Base-by-base conservation (phyloP, 192 early-diverging fungal genomes). In the Mortierella claussenii region DNA sequence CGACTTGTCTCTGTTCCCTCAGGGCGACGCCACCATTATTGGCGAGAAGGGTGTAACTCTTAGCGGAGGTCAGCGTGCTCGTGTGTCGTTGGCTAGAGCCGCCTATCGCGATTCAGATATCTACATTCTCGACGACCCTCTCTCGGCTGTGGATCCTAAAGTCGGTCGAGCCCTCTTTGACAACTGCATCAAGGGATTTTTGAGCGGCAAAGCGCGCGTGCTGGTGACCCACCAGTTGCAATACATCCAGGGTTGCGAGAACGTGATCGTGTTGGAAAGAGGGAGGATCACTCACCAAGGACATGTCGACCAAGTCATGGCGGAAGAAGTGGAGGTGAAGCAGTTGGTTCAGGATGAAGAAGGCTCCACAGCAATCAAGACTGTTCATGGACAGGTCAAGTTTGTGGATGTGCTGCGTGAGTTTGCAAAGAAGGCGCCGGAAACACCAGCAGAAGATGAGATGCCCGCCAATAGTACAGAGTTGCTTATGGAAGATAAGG, bases 91-190 rank as follows among this genome's bases (percentile, higher is more conserved):
- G 11, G 91, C 91, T 0, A 80, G 92, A 31, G 89, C 89, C 1
- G 83, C 88, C 21, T 91, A 91, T 51, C 42, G 82, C 26, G 78
- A 89, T 13, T 86, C 87, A 4, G 89, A 93, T 43, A 68, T 91
- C 1, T 82, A 85, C 44, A 67, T 92, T 1, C 66, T 94, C 20
- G 92, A 93, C 58, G 91, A 94, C 33, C 89, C 90, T 21, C 78
- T 92, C 30, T 80, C 90, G 27, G 90, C 92, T 21, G 87, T 90
- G 3, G 89, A 88, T 37, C 80, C 86, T 6, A 86, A 88, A 59
- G 88, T 90, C 7, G 86, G 85, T 30, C 83, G 86, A 58, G 80
- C 82, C 13, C 74, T 90, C 0, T 90, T 88, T 42, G 81, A 84
- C 1, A 80, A 85, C 26, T 84, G 83, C n/a, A 60, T 87, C 40